Percentiles rank a stretch among this genome's conserved stretches.
These are phyloP conservation scores for Ceratocystis eucalypticola DNA, from an alignment of 2,329 filamentous ascomycete species.

Conservation along the genomic window DNA sequence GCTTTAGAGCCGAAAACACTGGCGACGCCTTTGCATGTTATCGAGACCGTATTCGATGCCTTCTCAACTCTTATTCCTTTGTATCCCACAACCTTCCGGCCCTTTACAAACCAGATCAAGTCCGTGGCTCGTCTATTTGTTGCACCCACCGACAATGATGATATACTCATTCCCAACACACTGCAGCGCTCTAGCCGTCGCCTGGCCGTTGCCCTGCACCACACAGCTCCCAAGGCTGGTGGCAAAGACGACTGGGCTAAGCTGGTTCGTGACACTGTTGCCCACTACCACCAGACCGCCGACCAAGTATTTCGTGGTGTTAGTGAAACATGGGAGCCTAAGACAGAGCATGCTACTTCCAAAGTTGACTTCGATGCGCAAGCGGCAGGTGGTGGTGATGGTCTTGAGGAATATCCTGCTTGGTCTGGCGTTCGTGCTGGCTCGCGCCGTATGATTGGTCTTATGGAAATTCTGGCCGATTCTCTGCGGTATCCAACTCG, in stretches of 20 bases:
- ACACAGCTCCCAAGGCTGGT: slow-evolving; percentile 68
- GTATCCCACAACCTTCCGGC: slow-evolving; percentile 72
- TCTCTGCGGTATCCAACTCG: slow-evolving; percentile 53
- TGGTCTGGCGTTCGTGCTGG: slow-evolving; percentile 71
- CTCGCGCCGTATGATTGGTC: slow-evolving; percentile 50
- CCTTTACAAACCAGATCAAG: slow-evolving; percentile 56
- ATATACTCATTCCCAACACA: slow-evolving; percentile 34
- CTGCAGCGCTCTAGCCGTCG: slow-evolving; percentile 47
- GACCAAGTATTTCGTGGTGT: slow-evolving; percentile 68
- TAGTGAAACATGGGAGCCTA: slow-evolving; percentile 68
- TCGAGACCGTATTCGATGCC: slow-evolving; percentile 57
- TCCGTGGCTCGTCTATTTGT: slow-evolving; percentile 46
- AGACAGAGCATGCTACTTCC: slow-evolving; percentile 35
- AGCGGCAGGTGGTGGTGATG: slow-evolving; percentile 34
- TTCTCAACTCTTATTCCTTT: slow-evolving; percentile 61
- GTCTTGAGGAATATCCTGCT: slow-evolving; percentile 39
- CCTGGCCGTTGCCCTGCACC: slow-evolving; percentile 58
- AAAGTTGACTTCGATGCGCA: slow-evolving; percentile 34
- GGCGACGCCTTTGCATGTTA: slow-evolving; percentile 34
- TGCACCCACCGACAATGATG: slow-evolving; percentile 47
- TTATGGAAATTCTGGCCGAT: slow-evolving; percentile 51
- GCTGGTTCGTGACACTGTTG: slow-evolving; percentile 47
- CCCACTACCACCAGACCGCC: slow-evolving; percentile 54
- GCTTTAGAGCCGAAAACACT: slow-evolving; percentile 29
- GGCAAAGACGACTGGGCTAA: slow-evolving; percentile 67